Percentiles rank a stretch among this genome's conserved stretches.
phyloP scores from a whole-genome alignment of 164 flowering plant genomes.

The Aristolochia contorta region DNA sequence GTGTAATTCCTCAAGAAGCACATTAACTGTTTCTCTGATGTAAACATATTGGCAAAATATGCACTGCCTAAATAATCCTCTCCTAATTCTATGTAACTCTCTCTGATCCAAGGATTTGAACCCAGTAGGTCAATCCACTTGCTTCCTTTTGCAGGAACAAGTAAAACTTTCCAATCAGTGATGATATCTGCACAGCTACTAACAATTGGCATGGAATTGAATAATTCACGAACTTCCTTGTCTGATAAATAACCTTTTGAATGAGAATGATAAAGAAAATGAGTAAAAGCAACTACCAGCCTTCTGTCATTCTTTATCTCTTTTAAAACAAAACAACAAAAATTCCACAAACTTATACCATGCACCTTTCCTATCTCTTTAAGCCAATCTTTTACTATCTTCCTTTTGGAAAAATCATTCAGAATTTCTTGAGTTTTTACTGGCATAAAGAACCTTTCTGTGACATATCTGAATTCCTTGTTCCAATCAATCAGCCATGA shows the following conservation, averaged over 20 bases:
- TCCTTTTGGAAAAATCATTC: not conserved
- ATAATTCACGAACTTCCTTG: slow-evolving; percentile 16
- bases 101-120: slow-evolving; percentile 46
- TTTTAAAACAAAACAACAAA: not conserved
- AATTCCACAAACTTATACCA: not conserved
- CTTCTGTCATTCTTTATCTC: not conserved
- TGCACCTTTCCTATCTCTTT: slow-evolving; percentile 1
- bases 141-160: slow-evolving; percentile 57
- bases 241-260: slow-evolving; percentile 8
- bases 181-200: slow-evolving; percentile 30
- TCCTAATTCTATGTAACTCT: slow-evolving; percentile 36
- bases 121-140: slow-evolving; percentile 43
- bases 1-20: slow-evolving; percentile 22
- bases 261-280: slow-evolving; percentile 34
- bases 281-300: slow-evolving; percentile 10
- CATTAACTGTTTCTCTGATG: slow-evolving; percentile 19
- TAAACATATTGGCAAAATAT: slow-evolving; percentile 23
- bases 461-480: slow-evolving; percentile 11
- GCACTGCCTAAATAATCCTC: slow-evolving; percentile 35
- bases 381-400: slow-evolving; percentile 10
- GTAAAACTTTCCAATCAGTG: slow-evolving; percentile 22
- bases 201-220: slow-evolving; percentile 33
- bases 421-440: slow-evolving; percentile 1
- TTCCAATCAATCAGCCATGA: slow-evolving; percentile 20
- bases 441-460: slow-evolving; percentile 13